A percentile compares a stretch with the other conserved stretches of the same genome.
Conservation (phyloP, 805 yeast genomes). For the Myxozyma sirexii region DNA sequence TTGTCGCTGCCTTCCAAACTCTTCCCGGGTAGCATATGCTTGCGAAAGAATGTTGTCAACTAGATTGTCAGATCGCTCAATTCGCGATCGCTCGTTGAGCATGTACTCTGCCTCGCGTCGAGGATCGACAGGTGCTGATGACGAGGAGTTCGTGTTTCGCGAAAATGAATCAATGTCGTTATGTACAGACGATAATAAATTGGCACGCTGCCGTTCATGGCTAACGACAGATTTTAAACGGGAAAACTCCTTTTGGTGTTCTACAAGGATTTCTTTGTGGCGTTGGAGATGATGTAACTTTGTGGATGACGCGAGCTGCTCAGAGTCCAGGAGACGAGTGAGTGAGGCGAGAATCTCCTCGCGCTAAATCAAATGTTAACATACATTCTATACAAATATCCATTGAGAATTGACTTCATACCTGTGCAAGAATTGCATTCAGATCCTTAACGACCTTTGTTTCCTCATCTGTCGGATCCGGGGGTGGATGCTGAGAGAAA, state of each 20-base stretch:
- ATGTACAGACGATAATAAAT: conserved; percentile 73
- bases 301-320: conserved; percentile 63
- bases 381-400: background rate
- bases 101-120: conserved; percentile 67
- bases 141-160: conserved; percentile 42
- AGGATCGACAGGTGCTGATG: conserved; percentile 30
- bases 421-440: conserved; percentile 54
- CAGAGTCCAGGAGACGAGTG: conserved; percentile 58
- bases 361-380: conserved; percentile 42
- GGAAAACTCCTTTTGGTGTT: conserved; percentile 64
- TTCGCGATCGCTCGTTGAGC: conserved; percentile 72
- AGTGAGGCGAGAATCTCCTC: conserved; percentile 57
- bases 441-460: conserved; percentile 49
- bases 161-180: conserved; percentile 76
- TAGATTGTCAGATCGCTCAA: conserved; percentile 68
- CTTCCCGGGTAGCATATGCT: conserved; percentile 89
- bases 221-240: conserved; percentile 60
- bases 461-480: conserved; percentile 55
- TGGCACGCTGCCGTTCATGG: conserved; percentile 76
- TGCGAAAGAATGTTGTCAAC: conserved; percentile 81
- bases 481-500: conserved; percentile 55
- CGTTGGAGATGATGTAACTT: conserved; percentile 80
- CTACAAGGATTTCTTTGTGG: conserved; percentile 73
- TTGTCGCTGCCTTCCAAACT: conserved; percentile 70
- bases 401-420: conserved; percentile 37